phyloP scores from a whole-genome alignment of 768 basidiomycete species.

The Hygrophorus russula region DNA sequence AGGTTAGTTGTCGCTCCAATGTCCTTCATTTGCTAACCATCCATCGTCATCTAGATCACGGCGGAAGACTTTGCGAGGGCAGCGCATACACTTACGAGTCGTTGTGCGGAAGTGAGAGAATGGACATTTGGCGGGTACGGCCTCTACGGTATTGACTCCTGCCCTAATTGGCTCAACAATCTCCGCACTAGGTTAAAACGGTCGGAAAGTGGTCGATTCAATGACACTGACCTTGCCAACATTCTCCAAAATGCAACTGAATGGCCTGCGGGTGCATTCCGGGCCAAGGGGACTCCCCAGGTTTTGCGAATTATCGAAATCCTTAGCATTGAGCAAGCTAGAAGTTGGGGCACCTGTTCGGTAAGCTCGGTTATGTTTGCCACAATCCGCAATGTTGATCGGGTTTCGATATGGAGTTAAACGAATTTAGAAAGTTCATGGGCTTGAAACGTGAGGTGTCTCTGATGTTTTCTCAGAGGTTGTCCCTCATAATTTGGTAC shows the following conservation, averaged over 20 bases:
- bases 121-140: conserved; percentile 47
- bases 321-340: conserved; percentile 53
- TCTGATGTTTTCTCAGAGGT: neutral
- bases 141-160: neutral
- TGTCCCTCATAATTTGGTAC: neutral
- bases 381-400: conserved; percentile 1
- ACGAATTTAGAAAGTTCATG: conserved; percentile 64
- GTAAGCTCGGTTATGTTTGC: conserved; percentile 24
- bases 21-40: neutral
- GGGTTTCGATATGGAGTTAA: conserved; percentile 28
- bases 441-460: conserved; percentile 48
- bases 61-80: conserved; percentile 26
- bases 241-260: conserved; percentile 55
- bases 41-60: conserved; percentile 18
- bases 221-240: conserved; percentile 49
- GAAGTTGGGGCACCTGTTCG: conserved; percentile 64
- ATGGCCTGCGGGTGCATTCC: conserved; percentile 47
- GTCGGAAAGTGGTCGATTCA: conserved; percentile 45
- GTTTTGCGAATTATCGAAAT: conserved; percentile 58
- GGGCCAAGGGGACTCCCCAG: conserved; percentile 59
- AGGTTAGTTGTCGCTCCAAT: conserved; percentile 18
- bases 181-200: conserved; percentile 28
- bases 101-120: conserved; percentile 22
- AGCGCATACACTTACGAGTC: conserved; percentile 17
- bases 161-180: neutral